Percentiles rank a stretch among this genome's conserved stretches.
Conservation (phyloP, 768 basidiomycete genomes). For the Termitomyces sp. region DNA sequence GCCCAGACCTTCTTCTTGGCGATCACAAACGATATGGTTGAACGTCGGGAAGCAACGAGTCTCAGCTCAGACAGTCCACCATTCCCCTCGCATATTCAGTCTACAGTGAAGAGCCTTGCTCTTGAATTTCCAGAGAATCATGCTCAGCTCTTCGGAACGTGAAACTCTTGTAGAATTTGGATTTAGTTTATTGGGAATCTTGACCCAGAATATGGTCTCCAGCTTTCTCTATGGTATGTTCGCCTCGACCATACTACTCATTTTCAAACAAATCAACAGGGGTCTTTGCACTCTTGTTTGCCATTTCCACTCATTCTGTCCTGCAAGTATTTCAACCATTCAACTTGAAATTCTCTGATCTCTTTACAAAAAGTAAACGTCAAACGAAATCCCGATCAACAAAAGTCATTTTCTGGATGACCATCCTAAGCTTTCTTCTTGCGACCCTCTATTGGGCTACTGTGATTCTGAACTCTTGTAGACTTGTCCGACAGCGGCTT, state of each 20-base stretch:
- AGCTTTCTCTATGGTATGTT: constrained; percentile 1
- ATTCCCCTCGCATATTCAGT: neutral
- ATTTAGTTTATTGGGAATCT: neutral
- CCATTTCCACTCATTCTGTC: neutral
- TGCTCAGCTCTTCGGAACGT: neutral
- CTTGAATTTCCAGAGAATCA: neutral
- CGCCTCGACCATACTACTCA: neutral
- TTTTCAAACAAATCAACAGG: neutral
- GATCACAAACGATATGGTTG: neutral
- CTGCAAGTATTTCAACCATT: neutral
- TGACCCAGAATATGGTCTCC: neutral
- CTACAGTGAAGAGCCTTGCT: neutral
- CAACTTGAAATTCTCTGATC: neutral
- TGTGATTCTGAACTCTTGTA: neutral
- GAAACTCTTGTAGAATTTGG: neutral
- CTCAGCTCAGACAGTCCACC: neutral
- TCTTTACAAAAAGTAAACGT: neutral
- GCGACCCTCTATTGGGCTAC: neutral
- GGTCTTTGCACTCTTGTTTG: neutral
- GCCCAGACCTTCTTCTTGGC: neutral
- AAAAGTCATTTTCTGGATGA: neutral
- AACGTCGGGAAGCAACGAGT: neutral
- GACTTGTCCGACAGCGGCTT: neutral
- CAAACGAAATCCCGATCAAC: neutral
- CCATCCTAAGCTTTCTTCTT: constrained; percentile 1